These are phyloP conservation scores for Takakia lepidozioides DNA, from an alignment of 225 moss, liverwort and hornwort genomes.

Conservation along the genomic window DNA sequence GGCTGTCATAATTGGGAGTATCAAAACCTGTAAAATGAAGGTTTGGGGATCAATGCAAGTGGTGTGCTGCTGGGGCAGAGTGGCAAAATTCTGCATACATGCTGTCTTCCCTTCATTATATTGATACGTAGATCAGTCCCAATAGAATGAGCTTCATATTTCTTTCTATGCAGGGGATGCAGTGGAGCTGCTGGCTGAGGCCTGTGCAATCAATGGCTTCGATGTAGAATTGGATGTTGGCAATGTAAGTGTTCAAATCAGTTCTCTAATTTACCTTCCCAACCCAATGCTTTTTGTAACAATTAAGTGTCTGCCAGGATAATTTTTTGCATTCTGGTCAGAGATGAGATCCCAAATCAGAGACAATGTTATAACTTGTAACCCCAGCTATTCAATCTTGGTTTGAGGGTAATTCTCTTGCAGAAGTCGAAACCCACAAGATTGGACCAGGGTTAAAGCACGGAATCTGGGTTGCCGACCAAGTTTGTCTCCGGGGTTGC, in stretches of 20 bases:
- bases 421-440: not conserved
- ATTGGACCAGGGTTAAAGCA: not conserved
- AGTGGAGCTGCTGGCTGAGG: conserved; percentile 42
- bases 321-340: not conserved
- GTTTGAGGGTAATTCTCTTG: conserved; percentile 2
- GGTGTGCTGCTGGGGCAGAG: no score
- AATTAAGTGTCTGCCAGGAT: not conserved
- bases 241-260: conserved; percentile 26
- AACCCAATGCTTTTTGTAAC: not conserved
- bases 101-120: no score
- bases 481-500: not conserved
- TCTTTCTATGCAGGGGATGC: conserved; percentile 24
- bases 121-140: no score
- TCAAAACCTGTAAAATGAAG: no score
- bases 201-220: conserved; percentile 53
- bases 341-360: no score
- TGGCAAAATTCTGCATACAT: no score
- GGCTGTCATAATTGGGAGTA: no score
- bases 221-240: conserved; percentile 61
- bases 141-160: not conserved
- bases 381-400: not conserved
- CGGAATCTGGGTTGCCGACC: not conserved
- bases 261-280: not conserved
- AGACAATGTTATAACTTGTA: not conserved
- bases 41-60: not conserved